A percentile compares a stretch with the other conserved stretches of the same genome.
Conservation (phyloP, 1,284 basidiomycete species). For the Cryptococcus sp. region DNA sequence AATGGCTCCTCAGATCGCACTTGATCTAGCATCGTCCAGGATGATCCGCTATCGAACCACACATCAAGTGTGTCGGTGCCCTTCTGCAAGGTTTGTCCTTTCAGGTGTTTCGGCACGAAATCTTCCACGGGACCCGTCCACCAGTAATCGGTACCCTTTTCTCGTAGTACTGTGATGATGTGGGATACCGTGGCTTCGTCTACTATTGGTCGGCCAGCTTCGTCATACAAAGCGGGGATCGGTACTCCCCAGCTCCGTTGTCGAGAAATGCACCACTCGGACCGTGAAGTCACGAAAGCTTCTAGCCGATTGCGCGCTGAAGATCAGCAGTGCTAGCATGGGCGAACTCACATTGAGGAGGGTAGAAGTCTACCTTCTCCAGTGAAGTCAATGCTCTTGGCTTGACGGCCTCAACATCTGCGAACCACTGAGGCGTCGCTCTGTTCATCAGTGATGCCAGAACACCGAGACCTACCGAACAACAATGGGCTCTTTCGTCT, state of each 20-base stretch:
- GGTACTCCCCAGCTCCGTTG: conserved; percentile 98
- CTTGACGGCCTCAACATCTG: conserved; percentile 82
- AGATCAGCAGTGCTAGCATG: background rate
- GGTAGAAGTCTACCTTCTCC: conserved; percentile 70
- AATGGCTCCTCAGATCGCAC: too few relatives aligned
- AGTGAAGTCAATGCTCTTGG: conserved; percentile 68
- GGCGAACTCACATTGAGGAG: conserved; percentile 60
- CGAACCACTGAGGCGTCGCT: conserved; percentile 98
- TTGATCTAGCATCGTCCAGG: conserved; percentile 73
- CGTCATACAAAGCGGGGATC: conserved; percentile 82
- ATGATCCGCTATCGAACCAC: conserved; percentile 97
- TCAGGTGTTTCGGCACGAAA: conserved; percentile 64
- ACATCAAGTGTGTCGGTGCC: conserved; percentile 97
- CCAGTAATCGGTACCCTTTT: conserved; percentile 78
- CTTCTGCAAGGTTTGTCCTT: conserved; percentile 59
- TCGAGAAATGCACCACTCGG: conserved; percentile 99
- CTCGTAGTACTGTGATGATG: conserved; percentile 69
- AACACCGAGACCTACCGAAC: conserved; percentile 59
- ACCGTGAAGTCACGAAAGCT: conserved; percentile 77
- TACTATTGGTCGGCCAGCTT: conserved; percentile 64
- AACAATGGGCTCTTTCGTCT: conserved; percentile 88
- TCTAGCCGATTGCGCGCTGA: conserved; percentile 78
- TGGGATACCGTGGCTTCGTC: conserved; percentile 66
- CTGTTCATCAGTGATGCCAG: conserved; percentile 47
- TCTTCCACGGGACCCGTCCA: conserved; percentile 82